A percentile compares a stretch with the other conserved stretches of the same genome.
These are phyloP conservation scores for Trypanosoma lewisi DNA, from an alignment of 208 protist species.

Conservation along the genomic window DNA sequence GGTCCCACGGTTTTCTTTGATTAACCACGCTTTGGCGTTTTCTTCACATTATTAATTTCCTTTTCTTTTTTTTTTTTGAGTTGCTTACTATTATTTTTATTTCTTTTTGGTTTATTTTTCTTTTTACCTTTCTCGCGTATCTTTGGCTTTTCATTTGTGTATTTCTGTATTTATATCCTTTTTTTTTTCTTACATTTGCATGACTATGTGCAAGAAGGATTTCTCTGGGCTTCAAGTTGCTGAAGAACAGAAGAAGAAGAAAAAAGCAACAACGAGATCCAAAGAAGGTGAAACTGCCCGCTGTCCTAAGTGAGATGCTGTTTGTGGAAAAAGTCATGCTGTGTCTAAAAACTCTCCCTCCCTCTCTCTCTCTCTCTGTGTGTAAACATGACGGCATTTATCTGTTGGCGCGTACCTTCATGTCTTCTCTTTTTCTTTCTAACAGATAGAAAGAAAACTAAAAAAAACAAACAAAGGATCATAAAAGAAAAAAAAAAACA, in stretches of 20 bases:
- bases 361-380: too few species aligned
- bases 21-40: constrained; percentile 16
- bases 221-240: too few species aligned
- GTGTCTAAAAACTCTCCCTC: too few species aligned
- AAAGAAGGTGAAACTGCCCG: too few species aligned
- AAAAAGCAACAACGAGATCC: too few species aligned
- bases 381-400: not conserved
- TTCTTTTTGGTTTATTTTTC: too few species aligned
- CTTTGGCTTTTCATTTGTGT: not conserved
- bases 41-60: constrained; percentile 21
- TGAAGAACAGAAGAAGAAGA: too few species aligned
- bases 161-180: constrained; percentile 16
- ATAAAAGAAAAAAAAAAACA: not conserved
- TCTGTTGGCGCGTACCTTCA: not conserved
- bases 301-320: too few species aligned
- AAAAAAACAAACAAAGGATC: not conserved
- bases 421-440: not conserved
- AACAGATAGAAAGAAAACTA: constrained; percentile 2
- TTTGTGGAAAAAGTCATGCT: too few species aligned
- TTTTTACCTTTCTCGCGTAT: not conserved
- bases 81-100: too few species aligned
- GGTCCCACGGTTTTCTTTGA: constrained; percentile 68
- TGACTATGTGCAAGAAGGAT: constrained; percentile 11
- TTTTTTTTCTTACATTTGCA: constrained; percentile 20
- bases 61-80: constrained; percentile 17